Conservation (phyloP, 345 rosid genomes). For the Eucalyptus tenuipes region DNA sequence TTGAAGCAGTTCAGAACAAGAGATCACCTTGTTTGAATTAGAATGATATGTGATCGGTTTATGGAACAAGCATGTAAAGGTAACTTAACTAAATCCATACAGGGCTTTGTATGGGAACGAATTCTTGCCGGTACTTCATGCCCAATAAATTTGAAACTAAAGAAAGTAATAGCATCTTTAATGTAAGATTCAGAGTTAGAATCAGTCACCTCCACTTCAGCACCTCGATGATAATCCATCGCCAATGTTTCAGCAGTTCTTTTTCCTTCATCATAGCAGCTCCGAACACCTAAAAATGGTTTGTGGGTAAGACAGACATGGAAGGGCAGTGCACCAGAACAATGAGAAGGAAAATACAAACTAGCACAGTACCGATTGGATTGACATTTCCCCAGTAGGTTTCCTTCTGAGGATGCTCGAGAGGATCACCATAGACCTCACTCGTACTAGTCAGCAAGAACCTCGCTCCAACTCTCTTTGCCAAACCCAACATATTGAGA, state of each 20-base stretch:
- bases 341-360: not conserved
- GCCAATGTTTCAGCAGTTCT: conserved; percentile 91
- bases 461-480: conserved; percentile 96
- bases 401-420: conserved; percentile 98
- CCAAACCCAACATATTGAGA: conserved; percentile 95
- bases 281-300: conserved; percentile 67
- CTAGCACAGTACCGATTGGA: conserved; percentile 59
- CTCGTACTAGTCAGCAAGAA: conserved; percentile 96
- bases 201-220: conserved; percentile 70
- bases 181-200: not conserved
- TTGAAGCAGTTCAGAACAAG: not conserved
- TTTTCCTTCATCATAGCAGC: conserved; percentile 98
- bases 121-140: not conserved
- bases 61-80: not conserved
- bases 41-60: not conserved
- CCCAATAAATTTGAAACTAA: not conserved
- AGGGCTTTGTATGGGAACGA: not conserved
- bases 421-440: conserved; percentile 99
- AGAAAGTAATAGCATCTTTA: not conserved
- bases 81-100: not conserved
- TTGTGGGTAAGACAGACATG: not conserved
- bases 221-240: conserved; percentile 98
- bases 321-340: not conserved
- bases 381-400: conserved; percentile 98
- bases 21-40: not conserved